Conservation (phyloP, 495 filamentous ascomycete species). For the Melanomma pulvis-pyrius region DNA sequence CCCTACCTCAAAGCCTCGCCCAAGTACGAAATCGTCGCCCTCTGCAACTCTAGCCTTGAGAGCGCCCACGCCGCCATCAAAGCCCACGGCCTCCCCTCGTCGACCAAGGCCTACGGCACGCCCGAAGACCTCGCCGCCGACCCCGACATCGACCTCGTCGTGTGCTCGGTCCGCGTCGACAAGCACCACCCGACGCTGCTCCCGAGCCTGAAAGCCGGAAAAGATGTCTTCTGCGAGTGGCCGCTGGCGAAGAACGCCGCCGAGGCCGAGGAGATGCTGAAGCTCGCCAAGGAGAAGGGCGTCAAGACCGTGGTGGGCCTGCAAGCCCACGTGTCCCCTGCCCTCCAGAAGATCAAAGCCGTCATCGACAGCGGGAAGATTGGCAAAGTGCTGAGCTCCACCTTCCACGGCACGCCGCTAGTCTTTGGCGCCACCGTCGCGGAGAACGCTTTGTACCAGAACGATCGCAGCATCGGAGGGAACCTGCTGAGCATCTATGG, state of each 20-base stretch:
- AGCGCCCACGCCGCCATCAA: constrained; percentile 56
- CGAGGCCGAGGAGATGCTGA: constrained; percentile 49
- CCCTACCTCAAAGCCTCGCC: constrained; percentile 51
- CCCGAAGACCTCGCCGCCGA: constrained; percentile 56
- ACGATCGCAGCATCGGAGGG: constrained; percentile 51
- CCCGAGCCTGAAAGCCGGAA: constrained; percentile 57
- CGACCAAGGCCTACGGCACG: constrained; percentile 57
- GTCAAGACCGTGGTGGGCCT: constrained; percentile 55
- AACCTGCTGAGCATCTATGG: constrained; percentile 57
- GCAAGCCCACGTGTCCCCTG: constrained; percentile 52
- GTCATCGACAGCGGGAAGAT: constrained; percentile 54
- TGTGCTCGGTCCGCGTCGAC: constrained; percentile 58
- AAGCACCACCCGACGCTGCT: constrained; percentile 53
- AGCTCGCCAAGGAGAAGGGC: constrained; percentile 44
- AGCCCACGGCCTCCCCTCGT: constrained; percentile 49
- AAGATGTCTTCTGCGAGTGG: constrained; percentile 64
- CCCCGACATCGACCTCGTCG: constrained; percentile 61
- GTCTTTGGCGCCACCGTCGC: constrained; percentile 41
- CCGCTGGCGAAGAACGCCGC: constrained; percentile 44
- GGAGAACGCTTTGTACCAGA: constrained; percentile 51
- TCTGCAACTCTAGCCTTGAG: constrained; percentile 58
- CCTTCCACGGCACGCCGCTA: constrained; percentile 48
- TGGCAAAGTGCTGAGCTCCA: constrained; percentile 58
- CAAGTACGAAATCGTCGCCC: constrained; percentile 59
- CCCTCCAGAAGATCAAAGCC: constrained; percentile 50